Percentiles rank a stretch among this genome's conserved stretches.
Evolutionary conservation across 169 alveolate genomes (phyloP).

Genomic region (Cryptosporidium parvum): DNA sequence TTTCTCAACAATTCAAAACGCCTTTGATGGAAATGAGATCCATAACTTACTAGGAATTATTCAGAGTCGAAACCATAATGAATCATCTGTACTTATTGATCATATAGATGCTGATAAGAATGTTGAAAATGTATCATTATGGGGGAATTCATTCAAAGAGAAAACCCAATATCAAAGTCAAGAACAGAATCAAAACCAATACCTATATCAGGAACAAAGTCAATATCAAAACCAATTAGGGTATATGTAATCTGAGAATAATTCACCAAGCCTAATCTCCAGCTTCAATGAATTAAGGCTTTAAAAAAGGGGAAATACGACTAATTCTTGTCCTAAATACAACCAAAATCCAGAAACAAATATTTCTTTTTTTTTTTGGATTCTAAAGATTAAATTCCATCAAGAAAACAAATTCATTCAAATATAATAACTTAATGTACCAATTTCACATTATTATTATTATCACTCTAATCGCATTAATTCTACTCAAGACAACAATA

Average conservation of each 20-base stretch:
- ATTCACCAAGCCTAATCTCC: neutral
- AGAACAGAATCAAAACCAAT: neutral
- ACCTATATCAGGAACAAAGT: neutral
- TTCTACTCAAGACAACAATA: neutral
- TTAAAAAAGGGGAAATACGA: too few relatives aligned
- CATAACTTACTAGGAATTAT: neutral
- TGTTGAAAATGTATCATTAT: constrained; percentile 17
- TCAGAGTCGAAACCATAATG: neutral
- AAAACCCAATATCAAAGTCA: neutral
- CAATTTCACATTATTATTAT: neutral
- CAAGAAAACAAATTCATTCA: too few relatives aligned
- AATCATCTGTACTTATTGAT: constrained; percentile 6
- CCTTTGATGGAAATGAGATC: neutral
- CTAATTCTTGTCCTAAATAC: too few relatives aligned
- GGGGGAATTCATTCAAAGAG: constrained; percentile 25
- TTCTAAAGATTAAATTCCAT: too few relatives aligned
- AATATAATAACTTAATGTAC: too few relatives aligned
- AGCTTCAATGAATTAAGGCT: neutral
- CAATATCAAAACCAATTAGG: neutral
- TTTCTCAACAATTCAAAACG: neutral
- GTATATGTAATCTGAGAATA: too few relatives aligned
- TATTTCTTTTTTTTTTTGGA: too few relatives aligned
- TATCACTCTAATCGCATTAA: neutral
- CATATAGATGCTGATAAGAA: constrained; percentile 8
- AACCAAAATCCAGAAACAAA: neutral